Evolutionary conservation across 495 filamentous ascomycete genomes (phyloP).

Genomic region (Tuber indicum): DNA sequence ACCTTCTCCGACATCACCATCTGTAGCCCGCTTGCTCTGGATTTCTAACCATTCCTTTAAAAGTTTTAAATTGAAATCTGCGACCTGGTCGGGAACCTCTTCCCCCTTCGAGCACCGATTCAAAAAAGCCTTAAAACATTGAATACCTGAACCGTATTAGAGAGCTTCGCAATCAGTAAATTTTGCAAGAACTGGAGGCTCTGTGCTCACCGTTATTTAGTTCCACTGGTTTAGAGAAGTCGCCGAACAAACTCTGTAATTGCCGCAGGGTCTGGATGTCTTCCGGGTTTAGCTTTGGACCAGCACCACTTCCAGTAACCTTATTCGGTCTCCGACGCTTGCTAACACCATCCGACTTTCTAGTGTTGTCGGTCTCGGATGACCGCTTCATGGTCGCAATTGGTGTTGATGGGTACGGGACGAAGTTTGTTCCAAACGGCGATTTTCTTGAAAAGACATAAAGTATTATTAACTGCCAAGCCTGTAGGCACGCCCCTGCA

Average conservation of each 20-base stretch:
- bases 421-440: background rate
- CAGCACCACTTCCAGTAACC: constrained; percentile 1
- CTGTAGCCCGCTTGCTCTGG: constrained; percentile 30
- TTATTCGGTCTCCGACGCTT: constrained; percentile 20
- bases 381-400: background rate
- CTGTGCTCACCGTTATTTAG: constrained; percentile 30
- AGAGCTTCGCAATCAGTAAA: background rate
- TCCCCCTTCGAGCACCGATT: constrained; percentile 22
- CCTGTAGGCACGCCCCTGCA: background rate
- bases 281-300: constrained; percentile 5
- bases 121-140: constrained; percentile 32
- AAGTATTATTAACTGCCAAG: background rate
- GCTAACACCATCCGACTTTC: constrained; percentile 14
- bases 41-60: constrained; percentile 39
- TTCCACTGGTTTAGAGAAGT: constrained; percentile 26
- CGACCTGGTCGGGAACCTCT: constrained; percentile 19
- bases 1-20: constrained; percentile 19
- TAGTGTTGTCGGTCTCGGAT: background rate
- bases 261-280: constrained; percentile 23
- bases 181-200: background rate
- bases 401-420: background rate
- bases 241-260: constrained; percentile 29
- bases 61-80: constrained; percentile 28
- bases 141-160: constrained; percentile 20
- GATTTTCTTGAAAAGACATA: background rate